phyloP scores from a whole-genome alignment of 306 rosid species.

The Medicago arabica region DNA sequence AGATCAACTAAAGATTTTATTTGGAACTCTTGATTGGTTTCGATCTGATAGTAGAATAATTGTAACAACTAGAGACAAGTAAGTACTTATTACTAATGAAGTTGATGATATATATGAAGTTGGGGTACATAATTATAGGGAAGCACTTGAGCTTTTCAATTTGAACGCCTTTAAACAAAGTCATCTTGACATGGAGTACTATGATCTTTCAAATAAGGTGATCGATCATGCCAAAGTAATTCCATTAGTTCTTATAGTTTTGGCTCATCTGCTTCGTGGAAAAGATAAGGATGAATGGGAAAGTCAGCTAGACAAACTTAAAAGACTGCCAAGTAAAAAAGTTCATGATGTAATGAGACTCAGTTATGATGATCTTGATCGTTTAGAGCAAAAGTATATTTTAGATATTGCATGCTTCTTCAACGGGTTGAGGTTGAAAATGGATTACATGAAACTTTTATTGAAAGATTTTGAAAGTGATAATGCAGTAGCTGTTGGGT shows the following conservation, averaged over 20 bases:
- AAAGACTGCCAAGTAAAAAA: not conserved
- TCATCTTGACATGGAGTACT: not conserved
- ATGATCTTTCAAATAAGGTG: not conserved
- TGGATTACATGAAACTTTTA: not conserved
- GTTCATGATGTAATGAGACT: not conserved
- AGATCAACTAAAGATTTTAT: not conserved
- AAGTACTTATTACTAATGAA: not conserved
- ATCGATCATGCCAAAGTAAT: constrained; percentile 19
- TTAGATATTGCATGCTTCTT: not conserved
- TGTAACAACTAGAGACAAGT: not conserved
- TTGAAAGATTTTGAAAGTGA: not conserved
- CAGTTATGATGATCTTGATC: not conserved
- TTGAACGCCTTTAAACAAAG: not conserved
- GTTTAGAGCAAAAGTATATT: not conserved
- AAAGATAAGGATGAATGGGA: constrained; percentile 14
- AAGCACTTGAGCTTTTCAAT: not conserved
- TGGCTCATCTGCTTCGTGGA: constrained; percentile 11
- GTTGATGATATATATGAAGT: not conserved
- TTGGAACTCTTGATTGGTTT: constrained; percentile 9
- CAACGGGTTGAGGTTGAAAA: not conserved
- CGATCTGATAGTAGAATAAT: not conserved
- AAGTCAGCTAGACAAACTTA: constrained; percentile 26
- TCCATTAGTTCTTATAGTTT: constrained; percentile 3
- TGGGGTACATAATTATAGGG: not conserved
- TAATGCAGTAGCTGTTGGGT: not conserved